Percentiles rank a stretch among this genome's conserved stretches.
Evolutionary conservation across 371 early-diverging fungal species (phyloP).

Genomic region (Mucor velutinosus): DNA sequence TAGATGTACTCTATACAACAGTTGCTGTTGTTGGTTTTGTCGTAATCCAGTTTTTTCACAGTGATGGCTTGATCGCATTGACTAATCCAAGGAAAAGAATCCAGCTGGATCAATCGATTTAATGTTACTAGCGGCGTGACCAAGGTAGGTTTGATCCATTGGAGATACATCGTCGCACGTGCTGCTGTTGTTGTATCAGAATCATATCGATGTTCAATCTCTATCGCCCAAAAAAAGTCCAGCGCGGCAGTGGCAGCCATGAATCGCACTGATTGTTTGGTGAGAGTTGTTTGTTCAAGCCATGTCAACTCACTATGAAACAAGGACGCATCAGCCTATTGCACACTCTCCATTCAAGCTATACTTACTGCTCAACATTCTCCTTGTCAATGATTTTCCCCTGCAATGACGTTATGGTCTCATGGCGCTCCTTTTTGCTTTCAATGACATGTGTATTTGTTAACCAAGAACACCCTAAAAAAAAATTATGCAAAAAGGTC

Average conservation of each 20-base stretch:
- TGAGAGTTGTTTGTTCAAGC: constrained; percentile 5
- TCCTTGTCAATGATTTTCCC: not conserved
- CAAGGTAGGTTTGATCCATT: constrained; percentile 7
- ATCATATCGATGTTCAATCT: constrained; percentile 8
- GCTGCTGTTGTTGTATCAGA: constrained; percentile 6
- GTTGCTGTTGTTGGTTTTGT: not conserved
- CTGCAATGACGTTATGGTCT: constrained; percentile 5
- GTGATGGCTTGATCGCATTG: constrained; percentile 5
- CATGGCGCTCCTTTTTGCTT: not conserved
- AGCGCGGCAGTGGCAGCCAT: constrained; percentile 2
- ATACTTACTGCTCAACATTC: not conserved
- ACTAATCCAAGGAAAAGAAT: constrained; percentile 5
- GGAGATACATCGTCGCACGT: constrained; percentile 30
- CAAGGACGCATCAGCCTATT: not conserved
- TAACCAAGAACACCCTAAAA: constrained; percentile 20
- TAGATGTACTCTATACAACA: constrained; percentile 10
- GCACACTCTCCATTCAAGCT: too few relatives aligned
- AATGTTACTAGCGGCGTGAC: not conserved
- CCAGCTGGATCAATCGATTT: not conserved
- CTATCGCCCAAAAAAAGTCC: not conserved
- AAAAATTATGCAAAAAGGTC: not conserved
- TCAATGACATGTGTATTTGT: not conserved
- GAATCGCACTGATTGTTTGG: constrained; percentile 9
- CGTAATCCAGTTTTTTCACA: not conserved
- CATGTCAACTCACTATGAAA: not conserved